Conservation (phyloP, 441 rosid species). For the Iberis amara region DNA sequence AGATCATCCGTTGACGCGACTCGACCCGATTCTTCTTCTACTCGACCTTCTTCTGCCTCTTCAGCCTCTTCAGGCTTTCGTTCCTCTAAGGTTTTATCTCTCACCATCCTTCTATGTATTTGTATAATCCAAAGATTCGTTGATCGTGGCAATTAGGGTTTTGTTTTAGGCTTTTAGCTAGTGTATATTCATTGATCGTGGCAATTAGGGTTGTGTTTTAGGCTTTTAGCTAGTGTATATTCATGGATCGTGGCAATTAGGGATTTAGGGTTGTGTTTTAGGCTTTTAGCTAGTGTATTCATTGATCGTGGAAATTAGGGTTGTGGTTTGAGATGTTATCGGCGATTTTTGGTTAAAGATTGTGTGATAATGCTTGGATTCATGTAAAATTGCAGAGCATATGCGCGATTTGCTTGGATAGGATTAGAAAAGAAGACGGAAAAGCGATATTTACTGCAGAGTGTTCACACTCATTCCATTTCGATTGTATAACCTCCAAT, state of each 20-base stretch:
- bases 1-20: constrained; percentile 26
- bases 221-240: neutral
- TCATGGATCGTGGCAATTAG: neutral
- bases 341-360: neutral
- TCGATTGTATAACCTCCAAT: constrained; percentile 28
- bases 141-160: neutral
- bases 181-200: neutral
- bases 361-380: constrained; percentile 1
- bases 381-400: constrained; percentile 14
- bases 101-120: constrained; percentile 4
- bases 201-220: neutral
- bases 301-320: neutral
- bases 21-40: constrained; percentile 19
- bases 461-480: constrained; percentile 33
- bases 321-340: neutral
- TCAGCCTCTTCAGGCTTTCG: neutral
- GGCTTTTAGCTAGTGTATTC: neutral
- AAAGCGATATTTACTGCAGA: constrained; percentile 34
- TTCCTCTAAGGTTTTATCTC: constrained; percentile 27
- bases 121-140: neutral
- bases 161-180: neutral
- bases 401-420: constrained; percentile 32
- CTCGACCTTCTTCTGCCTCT: constrained; percentile 7
- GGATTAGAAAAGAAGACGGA: constrained; percentile 24
- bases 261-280: constrained; percentile 3